Evolutionary conservation across 1,139 yeast genomes (phyloP).

Genomic region (Geotrichum bryndzae): DNA sequence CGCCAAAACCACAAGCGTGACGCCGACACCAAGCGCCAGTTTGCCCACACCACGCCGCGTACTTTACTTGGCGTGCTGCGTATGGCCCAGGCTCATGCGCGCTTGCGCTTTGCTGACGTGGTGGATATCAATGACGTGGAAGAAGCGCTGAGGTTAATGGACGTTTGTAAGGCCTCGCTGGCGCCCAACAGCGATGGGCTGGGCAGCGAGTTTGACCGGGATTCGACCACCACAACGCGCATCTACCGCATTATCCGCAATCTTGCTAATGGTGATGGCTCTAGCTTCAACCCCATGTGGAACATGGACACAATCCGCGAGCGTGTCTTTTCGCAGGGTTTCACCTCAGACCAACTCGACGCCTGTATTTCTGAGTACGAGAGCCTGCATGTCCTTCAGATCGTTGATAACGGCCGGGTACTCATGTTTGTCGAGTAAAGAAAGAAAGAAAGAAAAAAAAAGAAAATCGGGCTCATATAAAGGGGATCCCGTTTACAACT

Average conservation of each 20-base stretch:
- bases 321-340: conserved; percentile 77
- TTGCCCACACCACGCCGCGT: conserved; percentile 92
- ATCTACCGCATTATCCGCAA: conserved; percentile 57
- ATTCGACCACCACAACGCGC: conserved; percentile 49
- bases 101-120: conserved; percentile 69
- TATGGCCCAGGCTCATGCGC: conserved; percentile 89
- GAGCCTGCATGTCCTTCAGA: conserved; percentile 70
- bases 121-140: conserved; percentile 84
- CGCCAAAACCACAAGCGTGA: conserved; percentile 83
- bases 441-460: background rate
- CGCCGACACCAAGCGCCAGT: conserved; percentile 71
- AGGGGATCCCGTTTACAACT: too few species aligned
- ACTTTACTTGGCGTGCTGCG: conserved; percentile 86
- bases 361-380: conserved; percentile 73
- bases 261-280: conserved; percentile 46
- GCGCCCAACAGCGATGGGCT: conserved; percentile 42
- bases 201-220: conserved; percentile 37
- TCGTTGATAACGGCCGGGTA: conserved; percentile 44
- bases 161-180: conserved; percentile 80
- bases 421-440: conserved; percentile 25
- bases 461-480: background rate
- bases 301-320: conserved; percentile 57
- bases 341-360: conserved; percentile 69
- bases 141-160: conserved; percentile 83
- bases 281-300: conserved; percentile 39